These are phyloP conservation scores for Gossypium australe DNA, from an alignment of 345 rosid species.

Conservation along the genomic window DNA sequence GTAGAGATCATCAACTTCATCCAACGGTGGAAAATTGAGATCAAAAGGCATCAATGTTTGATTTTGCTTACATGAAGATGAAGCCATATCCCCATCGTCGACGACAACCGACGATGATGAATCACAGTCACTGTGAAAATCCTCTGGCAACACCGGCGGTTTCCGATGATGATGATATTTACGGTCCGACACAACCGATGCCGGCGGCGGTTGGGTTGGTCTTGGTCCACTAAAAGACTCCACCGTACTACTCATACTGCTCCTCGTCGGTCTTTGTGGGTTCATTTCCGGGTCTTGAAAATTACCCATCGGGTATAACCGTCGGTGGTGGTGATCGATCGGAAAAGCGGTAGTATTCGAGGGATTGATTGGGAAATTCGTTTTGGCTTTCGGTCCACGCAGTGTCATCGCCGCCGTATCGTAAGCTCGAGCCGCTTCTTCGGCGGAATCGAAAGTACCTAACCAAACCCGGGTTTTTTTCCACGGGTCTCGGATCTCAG, in stretches of 20 bases:
- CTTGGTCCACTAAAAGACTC: slow-evolving; percentile 90
- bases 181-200: neutral
- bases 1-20: slow-evolving; percentile 51
- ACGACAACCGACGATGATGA: neutral
- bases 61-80: neutral
- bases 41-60: slow-evolving; percentile 45
- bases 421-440: slow-evolving; percentile 86
- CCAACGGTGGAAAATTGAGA: slow-evolving; percentile 75
- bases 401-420: slow-evolving; percentile 73
- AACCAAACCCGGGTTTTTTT: slow-evolving; percentile 87
- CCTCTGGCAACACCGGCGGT: neutral
- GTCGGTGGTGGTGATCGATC: slow-evolving; percentile 18
- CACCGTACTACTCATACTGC: slow-evolving; percentile 93
- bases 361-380: slow-evolving; percentile 50
- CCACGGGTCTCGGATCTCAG: slow-evolving; percentile 90
- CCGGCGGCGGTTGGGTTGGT: slow-evolving; percentile 17
- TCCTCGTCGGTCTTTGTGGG: slow-evolving; percentile 68
- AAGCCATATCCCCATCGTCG: neutral
- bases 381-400: slow-evolving; percentile 85
- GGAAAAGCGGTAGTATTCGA: slow-evolving; percentile 16
- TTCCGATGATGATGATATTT: neutral
- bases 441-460: slow-evolving; percentile 86
- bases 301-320: slow-evolving; percentile 35
- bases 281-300: slow-evolving; percentile 31
- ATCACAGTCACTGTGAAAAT: neutral